These are phyloP conservation scores for Chlorella vulgaris DNA, from an alignment of 139 green algal genomes.

Conservation along the genomic window DNA sequence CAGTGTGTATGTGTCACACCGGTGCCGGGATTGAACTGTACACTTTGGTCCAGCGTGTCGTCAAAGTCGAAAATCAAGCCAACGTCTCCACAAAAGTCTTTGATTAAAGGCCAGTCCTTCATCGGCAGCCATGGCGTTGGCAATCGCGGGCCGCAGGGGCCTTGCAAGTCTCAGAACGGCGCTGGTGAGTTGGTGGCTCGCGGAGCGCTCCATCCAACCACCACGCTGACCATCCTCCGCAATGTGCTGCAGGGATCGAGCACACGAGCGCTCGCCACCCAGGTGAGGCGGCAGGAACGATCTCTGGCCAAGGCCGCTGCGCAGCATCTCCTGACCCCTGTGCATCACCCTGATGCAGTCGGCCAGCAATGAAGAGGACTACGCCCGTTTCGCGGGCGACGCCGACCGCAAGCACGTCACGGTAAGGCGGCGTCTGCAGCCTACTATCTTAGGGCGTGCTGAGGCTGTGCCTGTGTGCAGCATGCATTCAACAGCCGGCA, in stretches of 20 bases:
- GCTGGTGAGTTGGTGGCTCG: slow-evolving; percentile 12
- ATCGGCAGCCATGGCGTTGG: slow-evolving; percentile 5
- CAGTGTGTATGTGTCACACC: too few relatives aligned
- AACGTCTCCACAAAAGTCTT: too few relatives aligned
- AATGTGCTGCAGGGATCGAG: slow-evolving; percentile 32
- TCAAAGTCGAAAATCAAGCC: too few relatives aligned
- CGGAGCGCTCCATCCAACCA: too few relatives aligned
- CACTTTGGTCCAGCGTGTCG: too few relatives aligned
- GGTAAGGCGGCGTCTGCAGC: neutral
- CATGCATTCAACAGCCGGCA: too few relatives aligned
- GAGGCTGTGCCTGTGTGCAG: too few relatives aligned
- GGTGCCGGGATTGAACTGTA: too few relatives aligned
- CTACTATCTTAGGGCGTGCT: slow-evolving; percentile 12
- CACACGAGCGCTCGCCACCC: slow-evolving; percentile 20
- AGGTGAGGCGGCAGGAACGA: slow-evolving; percentile 22
- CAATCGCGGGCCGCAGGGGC: neutral
- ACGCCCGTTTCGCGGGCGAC: slow-evolving; percentile 42
- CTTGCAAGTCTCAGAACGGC: neutral
- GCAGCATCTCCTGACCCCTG: neutral
- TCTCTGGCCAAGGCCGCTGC: neutral
- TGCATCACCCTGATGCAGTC: slow-evolving; percentile 3
- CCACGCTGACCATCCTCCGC: too few relatives aligned
- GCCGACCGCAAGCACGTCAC: slow-evolving; percentile 24
- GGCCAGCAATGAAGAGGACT: slow-evolving; percentile 71
- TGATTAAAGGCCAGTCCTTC: too few relatives aligned